Evolutionary conservation across 75 land plant genomes (phyloP).

Genomic region (Larix kaempferi): DNA sequence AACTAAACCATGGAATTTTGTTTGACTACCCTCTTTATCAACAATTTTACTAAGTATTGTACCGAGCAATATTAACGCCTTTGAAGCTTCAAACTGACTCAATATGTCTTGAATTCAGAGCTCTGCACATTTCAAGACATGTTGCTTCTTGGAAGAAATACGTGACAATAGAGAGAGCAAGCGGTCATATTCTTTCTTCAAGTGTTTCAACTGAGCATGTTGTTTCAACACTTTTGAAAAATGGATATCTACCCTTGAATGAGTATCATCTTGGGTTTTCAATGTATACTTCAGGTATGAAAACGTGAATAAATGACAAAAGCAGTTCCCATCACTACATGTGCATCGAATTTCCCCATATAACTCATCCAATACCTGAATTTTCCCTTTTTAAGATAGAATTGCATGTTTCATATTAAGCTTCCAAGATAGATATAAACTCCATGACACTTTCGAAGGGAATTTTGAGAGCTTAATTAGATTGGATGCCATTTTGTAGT

Average conservation of each 20-base stretch:
- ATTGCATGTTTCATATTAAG: too few relatives aligned
- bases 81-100: conserved; percentile 17
- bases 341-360: too few relatives aligned
- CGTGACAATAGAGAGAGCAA: conserved; percentile 16
- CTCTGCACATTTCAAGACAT: conserved; percentile 24
- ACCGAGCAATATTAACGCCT: background rate
- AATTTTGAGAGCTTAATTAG: too few relatives aligned
- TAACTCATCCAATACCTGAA: too few relatives aligned
- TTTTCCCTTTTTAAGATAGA: too few relatives aligned
- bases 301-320: too few relatives aligned
- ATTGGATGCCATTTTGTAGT: too few relatives aligned
- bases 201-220: conserved; percentile 19
- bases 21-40: conserved; percentile 33
- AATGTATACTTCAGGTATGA: too few relatives aligned
- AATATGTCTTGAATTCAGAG: conserved; percentile 14
- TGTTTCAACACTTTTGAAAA: conserved; percentile 14
- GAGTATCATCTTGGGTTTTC: too few relatives aligned
- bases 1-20: conserved; percentile 52
- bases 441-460: too few relatives aligned
- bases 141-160: conserved; percentile 38
- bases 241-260: conserved; percentile 14
- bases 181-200: conserved; percentile 16
- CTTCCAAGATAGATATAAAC: too few relatives aligned
- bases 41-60: background rate
- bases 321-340: too few relatives aligned